Percentiles rank a stretch among this genome's conserved stretches.
phyloP scores from a whole-genome alignment of 2,329 filamentous ascomycete species.

The Trichoderma sp. region DNA sequence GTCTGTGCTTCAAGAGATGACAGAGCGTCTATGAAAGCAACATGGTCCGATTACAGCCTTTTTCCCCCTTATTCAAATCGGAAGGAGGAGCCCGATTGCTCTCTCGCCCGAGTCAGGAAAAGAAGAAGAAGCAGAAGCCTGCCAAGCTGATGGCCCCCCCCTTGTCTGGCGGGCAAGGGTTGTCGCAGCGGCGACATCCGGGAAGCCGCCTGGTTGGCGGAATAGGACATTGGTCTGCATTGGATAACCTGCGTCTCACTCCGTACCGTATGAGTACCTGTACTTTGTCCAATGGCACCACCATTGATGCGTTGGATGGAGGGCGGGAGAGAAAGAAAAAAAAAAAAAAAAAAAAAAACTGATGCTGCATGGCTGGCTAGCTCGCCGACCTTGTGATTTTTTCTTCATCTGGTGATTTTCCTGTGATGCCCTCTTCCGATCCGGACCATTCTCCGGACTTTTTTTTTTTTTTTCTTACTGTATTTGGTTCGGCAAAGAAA shows the following conservation, averaged over 20 bases:
- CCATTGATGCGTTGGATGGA: not conserved
- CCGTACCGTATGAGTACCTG: not conserved
- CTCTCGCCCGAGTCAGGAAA: not conserved
- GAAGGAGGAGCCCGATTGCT: not conserved
- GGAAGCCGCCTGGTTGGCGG: not conserved
- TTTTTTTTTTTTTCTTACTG: not conserved
- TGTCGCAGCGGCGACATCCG: conserved; percentile 2
- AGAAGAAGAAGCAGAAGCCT: not conserved
- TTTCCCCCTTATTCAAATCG: not conserved
- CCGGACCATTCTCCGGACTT: not conserved
- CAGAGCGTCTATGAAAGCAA: not conserved
- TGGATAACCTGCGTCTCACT: not conserved
- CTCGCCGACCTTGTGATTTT: not conserved
- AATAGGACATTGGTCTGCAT: conserved; percentile 1
- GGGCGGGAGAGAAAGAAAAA: too few species aligned
- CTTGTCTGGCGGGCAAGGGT: not conserved
- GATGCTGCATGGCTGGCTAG: not conserved
- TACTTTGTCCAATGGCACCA: not conserved
- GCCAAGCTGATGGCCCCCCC: not conserved
- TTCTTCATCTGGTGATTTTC: not conserved
- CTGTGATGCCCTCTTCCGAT: not conserved
- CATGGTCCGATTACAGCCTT: not conserved
- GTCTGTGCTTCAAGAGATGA: too few species aligned
- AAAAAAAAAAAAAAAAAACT: not conserved
- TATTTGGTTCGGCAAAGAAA: not conserved